phyloP scores from a whole-genome alignment of 257 asterid genomes.

The Rauvolfia tetraphylla region DNA sequence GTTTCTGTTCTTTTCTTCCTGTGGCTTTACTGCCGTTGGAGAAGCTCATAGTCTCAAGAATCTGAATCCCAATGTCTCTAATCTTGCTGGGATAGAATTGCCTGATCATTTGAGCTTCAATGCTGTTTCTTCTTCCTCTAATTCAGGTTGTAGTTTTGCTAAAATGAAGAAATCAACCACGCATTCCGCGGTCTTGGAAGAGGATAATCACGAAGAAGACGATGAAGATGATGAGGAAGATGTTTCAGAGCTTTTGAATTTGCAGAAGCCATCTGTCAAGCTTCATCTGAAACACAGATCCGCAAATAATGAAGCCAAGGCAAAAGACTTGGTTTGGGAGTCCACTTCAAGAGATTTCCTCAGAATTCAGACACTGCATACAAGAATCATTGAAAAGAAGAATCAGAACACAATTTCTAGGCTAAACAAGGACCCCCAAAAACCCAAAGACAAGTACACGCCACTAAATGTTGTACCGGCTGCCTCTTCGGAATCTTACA shows the following conservation, averaged over 20 bases:
- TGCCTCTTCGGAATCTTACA: constrained; percentile 32
- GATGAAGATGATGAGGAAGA: constrained; percentile 21
- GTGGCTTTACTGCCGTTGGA: constrained; percentile 26
- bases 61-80: constrained; percentile 34
- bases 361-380: constrained; percentile 65
- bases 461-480: constrained; percentile 14
- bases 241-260: constrained; percentile 3
- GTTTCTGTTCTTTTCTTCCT: constrained; percentile 29
- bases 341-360: constrained; percentile 59
- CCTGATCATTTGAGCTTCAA: constrained; percentile 41
- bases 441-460: not conserved
- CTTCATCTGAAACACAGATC: constrained; percentile 61
- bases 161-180: constrained; percentile 10
- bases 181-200: constrained; percentile 13
- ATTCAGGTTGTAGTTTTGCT: constrained; percentile 35
- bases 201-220: constrained; percentile 3
- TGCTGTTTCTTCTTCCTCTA: constrained; percentile 31
- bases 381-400: constrained; percentile 58
- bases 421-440: constrained; percentile 20
- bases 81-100: constrained; percentile 35
- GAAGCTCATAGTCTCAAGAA: constrained; percentile 16
- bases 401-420: constrained; percentile 45
- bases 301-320: constrained; percentile 24
- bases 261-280: constrained; percentile 38
- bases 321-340: constrained; percentile 39